Base-by-base conservation (phyloP, 495 filamentous ascomycete genomes). In the Massariosphaeria phaeospora region DNA sequence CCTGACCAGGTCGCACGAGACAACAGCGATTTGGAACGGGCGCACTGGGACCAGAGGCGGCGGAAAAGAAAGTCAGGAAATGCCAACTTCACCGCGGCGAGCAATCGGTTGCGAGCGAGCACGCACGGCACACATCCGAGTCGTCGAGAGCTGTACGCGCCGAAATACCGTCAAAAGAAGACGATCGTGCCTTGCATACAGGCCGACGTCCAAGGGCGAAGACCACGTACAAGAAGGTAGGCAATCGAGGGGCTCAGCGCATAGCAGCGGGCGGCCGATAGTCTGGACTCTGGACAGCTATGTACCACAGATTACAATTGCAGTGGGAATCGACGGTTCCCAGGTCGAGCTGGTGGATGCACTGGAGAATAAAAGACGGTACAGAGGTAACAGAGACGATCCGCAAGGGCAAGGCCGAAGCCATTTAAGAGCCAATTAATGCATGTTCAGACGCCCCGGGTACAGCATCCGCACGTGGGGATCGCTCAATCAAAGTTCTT, bases 141-240 rank as follows among this genome's bases (percentile, higher is more conserved):
- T 57, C 46, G 27, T 20, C 43, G 27, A 17, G 52, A 21, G 52
- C 46, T 39, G 58, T 56, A 21, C 27, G 15, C 40, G 57, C 52
- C 53, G 44, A 36, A 36, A 52, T n/a, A 31, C 55, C 46, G 55
- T 36, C 52, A 56, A 57, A 61, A 49, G 55, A 51, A 36, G 43
- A 39, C 51, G 57, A 46, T 43, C 61, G 61, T 64, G 61, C 61
- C 61, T 64, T 64, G 61, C 61, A 64, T 64, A 34, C 52, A 61
- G 46, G 27, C n/a, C n/a, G n/a, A n/a, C n/a, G n/a, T n/a, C n/a
- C n/a, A n/a, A n/a, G n/a, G n/a, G n/a, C n/a, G n/a, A n/a, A n/a
- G n/a, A n/a, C n/a, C n/a, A n/a, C n/a, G n/a, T n/a, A n/a, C n/a
- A n/a, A n/a, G n/a, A n/a, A n/a, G n/a, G n/a, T n/a, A n/a, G n/a